These are phyloP conservation scores for Aspergillus persii DNA, from an alignment of 2,329 filamentous ascomycete species.

Conservation along the genomic window DNA sequence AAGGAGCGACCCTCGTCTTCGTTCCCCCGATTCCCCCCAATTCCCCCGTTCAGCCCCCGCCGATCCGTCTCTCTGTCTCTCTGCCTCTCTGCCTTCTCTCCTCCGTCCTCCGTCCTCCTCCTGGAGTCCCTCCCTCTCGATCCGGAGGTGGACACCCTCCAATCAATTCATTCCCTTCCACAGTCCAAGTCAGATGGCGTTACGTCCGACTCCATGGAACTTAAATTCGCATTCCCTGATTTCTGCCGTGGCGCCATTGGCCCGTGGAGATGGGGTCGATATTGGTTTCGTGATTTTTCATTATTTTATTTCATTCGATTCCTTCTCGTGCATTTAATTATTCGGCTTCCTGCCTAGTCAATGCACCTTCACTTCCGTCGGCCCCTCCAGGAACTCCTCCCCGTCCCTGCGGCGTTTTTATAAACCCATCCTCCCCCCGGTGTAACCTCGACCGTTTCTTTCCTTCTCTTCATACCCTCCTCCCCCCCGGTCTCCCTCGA, in stretches of 20 bases:
- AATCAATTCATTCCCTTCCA: too few species aligned
- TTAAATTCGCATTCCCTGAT: neutral
- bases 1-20: too few species aligned
- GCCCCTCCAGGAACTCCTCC: neutral
- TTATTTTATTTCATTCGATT: neutral
- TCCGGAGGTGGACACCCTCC: too few species aligned
- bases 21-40: too few species aligned
- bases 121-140: too few species aligned
- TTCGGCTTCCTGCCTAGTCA: neutral
- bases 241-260: neutral
- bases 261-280: neutral
- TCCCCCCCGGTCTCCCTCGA: neutral
- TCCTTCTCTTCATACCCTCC: neutral
- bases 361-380: neutral
- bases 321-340: neutral
- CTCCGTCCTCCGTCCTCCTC: neutral
- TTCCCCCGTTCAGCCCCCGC: too few species aligned
- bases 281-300: slow-evolving; percentile 1
- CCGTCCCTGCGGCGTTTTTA: slow-evolving; percentile 3
- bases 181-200: neutral
- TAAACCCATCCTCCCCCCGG: slow-evolving; percentile 12
- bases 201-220: neutral
- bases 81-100: neutral
- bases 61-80: neutral
- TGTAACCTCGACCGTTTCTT: slow-evolving; percentile 15